These are phyloP conservation scores for Cyclotella kingstonii DNA, from an alignment of 108 stramenopile genomes.

Conservation along the genomic window DNA sequence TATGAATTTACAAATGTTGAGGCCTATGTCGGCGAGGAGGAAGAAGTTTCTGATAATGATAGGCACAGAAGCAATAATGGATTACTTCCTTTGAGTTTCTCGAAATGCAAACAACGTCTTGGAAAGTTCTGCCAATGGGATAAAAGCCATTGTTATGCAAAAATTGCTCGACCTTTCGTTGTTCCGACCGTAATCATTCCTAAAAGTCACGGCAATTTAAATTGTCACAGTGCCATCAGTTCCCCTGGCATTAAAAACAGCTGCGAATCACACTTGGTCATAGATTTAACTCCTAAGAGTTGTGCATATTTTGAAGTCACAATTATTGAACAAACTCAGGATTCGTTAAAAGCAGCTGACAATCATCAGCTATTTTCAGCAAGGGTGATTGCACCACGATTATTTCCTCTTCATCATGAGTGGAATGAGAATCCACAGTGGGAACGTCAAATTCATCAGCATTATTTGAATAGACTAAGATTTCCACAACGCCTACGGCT, in stretches of 20 bases:
- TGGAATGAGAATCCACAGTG: neutral
- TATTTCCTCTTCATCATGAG: neutral
- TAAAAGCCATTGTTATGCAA: neutral
- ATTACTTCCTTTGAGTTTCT: neutral
- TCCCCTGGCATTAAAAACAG: neutral
- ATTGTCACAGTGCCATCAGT: neutral
- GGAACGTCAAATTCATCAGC: too few species aligned
- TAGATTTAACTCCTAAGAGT: conserved; percentile 66
- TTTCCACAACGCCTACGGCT: neutral
- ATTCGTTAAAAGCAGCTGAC: neutral
- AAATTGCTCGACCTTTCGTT: conserved; percentile 48
- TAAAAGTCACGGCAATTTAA: neutral
- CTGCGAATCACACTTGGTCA: neutral
- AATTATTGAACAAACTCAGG: conserved; percentile 37
- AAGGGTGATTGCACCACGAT: neutral
- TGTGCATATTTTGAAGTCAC: conserved; percentile 76
- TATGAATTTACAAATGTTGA: too few species aligned
- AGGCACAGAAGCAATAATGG: conserved; percentile 10
- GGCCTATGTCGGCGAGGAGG: neutral
- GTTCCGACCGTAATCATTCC: conserved; percentile 36
- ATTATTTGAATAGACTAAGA: neutral
- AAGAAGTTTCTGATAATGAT: conserved; percentile 9
- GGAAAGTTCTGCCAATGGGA: neutral
- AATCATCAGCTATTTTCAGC: neutral
- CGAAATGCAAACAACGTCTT: conserved; percentile 11